Evolutionary conservation across 2,329 filamentous ascomycete genomes (phyloP).

Genomic region (Thelonectria discophora): DNA sequence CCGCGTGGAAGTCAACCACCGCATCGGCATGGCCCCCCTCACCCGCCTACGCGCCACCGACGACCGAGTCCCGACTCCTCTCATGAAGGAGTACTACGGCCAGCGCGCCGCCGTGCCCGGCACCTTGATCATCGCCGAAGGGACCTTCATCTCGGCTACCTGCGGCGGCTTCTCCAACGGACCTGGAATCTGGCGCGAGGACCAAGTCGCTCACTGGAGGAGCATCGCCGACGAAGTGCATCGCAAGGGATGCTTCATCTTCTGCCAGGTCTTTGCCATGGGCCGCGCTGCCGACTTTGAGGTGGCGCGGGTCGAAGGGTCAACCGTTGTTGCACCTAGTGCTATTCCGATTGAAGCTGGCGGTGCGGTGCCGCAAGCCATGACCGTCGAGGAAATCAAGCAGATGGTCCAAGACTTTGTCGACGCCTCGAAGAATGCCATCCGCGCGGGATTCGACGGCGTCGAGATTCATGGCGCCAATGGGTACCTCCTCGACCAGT

Average conservation of each 20-base stretch:
- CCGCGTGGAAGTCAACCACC: conserved; percentile 50
- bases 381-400: conserved; percentile 72
- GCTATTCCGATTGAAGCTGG: conserved; percentile 54
- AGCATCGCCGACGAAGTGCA: conserved; percentile 71
- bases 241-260: conserved; percentile 67
- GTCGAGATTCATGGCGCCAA: conserved; percentile 70
- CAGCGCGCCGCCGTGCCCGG: conserved; percentile 55
- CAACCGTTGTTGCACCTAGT: conserved; percentile 41
- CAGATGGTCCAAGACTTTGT: conserved; percentile 66
- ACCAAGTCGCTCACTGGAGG: conserved; percentile 68
- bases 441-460: conserved; percentile 74
- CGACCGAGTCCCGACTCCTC: conserved; percentile 37
- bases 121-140: conserved; percentile 55
- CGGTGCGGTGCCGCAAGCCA: conserved; percentile 63
- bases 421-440: conserved; percentile 60
- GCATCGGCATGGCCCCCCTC: conserved; percentile 65
- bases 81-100: conserved; percentile 57
- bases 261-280: conserved; percentile 68
- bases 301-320: conserved; percentile 39
- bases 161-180: conserved; percentile 52
- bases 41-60: conserved; percentile 60
- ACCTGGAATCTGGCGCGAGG: conserved; percentile 66
- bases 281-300: conserved; percentile 61
- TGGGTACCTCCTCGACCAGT: conserved; percentile 70
- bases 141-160: conserved; percentile 51